These are phyloP conservation scores for Pyronema domesticum DNA, from an alignment of 495 filamentous ascomycete species.

Conservation along the genomic window DNA sequence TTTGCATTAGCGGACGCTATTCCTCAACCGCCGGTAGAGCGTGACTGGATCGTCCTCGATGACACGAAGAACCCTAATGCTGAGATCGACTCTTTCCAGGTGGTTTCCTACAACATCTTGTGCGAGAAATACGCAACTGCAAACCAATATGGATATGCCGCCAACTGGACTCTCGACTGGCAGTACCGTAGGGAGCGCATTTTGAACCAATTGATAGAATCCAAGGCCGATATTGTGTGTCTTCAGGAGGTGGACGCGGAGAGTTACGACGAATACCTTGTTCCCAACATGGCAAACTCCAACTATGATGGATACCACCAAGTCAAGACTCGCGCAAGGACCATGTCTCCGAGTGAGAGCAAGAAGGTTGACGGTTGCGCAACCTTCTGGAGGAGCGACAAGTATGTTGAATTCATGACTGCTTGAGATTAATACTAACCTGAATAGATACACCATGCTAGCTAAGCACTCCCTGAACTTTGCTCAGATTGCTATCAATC, in stretches of 20 bases:
- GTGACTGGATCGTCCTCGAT: slow-evolving; percentile 52
- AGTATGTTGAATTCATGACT: slow-evolving; percentile 26
- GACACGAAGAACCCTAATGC: slow-evolving; percentile 27
- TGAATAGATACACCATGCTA: slow-evolving; percentile 50
- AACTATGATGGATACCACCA: slow-evolving; percentile 90
- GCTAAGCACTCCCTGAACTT: slow-evolving; percentile 91
- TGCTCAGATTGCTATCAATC: slow-evolving; percentile 72
- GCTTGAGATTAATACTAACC: slow-evolving; percentile 1
- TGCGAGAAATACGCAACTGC: slow-evolving; percentile 80
- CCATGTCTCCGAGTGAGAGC: slow-evolving; percentile 76
- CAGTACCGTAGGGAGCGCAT: slow-evolving; percentile 68
- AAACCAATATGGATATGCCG: slow-evolving; percentile 72
- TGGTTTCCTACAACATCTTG: slow-evolving; percentile 83
- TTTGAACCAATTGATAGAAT: slow-evolving; percentile 52
- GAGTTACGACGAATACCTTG: slow-evolving; percentile 76
- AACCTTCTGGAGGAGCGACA: slow-evolving; percentile 81
- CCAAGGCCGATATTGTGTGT: slow-evolving; percentile 76
- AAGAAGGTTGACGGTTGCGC: slow-evolving; percentile 85
- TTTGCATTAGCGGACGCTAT: slow-evolving; percentile 28
- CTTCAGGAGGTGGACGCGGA: slow-evolving; percentile 85
- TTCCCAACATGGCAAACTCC: slow-evolving; percentile 57
- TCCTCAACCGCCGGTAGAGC: slow-evolving; percentile 53
- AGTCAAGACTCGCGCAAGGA: slow-evolving; percentile 68
- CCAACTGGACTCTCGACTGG: slow-evolving; percentile 62
- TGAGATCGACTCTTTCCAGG: slow-evolving; percentile 36